Evolutionary conservation across 306 rosid species (phyloP).

Genomic region (Purshia tridentata): DNA sequence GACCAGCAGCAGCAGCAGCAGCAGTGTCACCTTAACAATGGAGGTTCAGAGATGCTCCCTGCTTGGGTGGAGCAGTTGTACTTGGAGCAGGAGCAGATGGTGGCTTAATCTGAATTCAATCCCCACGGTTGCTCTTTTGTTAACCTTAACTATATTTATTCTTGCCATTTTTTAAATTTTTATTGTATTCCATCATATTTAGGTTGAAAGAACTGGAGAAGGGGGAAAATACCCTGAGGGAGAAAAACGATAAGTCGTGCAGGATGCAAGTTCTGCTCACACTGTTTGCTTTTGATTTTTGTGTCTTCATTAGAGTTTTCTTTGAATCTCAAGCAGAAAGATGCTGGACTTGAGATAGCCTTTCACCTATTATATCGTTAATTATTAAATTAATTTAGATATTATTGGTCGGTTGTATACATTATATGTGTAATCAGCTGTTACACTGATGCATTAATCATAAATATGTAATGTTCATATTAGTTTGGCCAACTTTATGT

Average conservation of each 20-base stretch:
- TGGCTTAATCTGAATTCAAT: constrained; percentile 37
- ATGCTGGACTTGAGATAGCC: neutral
- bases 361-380: constrained; percentile 1
- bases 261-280: constrained; percentile 45
- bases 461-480: neutral
- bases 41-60: constrained; percentile 40
- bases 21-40: constrained; percentile 45
- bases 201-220: constrained; percentile 31
- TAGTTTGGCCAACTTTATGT: constrained; percentile 3
- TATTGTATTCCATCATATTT: constrained; percentile 39
- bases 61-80: constrained; percentile 67
- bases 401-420: neutral
- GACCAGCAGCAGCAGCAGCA: constrained; percentile 43
- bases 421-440: neutral
- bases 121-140: constrained; percentile 13
- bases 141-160: constrained; percentile 34
- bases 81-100: constrained; percentile 70
- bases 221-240: constrained; percentile 18
- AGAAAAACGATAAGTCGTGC: constrained; percentile 24
- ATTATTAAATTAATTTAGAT: neutral
- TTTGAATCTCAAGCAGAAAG: constrained; percentile 14
- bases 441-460: neutral
- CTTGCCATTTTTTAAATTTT: constrained; percentile 35
- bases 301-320: constrained; percentile 18
- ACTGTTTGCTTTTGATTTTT: constrained; percentile 8